Conservation (phyloP, 2,329 filamentous ascomycete genomes). For the Daldinia sp. region DNA sequence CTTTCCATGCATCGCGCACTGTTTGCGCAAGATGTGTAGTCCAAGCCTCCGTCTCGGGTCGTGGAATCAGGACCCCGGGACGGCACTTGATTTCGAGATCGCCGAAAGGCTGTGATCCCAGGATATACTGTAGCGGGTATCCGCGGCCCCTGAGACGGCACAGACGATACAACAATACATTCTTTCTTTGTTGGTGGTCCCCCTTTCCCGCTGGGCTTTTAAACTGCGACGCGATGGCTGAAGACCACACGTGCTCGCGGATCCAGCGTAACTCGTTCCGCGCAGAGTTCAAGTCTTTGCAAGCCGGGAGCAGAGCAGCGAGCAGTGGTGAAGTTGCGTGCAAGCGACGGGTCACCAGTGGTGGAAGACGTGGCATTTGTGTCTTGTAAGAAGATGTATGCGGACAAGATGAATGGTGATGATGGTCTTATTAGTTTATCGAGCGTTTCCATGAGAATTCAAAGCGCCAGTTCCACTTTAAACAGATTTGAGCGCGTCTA, state of each 20-base stretch:
- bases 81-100: constrained; percentile 79
- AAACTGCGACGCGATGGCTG: neutral
- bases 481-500: neutral
- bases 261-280: constrained; percentile 79
- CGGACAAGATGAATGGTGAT: neutral
- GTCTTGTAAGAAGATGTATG: neutral
- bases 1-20: neutral
- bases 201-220: neutral
- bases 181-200: neutral
- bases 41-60: constrained; percentile 78
- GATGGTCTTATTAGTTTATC: too few species aligned
- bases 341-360: constrained; percentile 63
- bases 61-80: constrained; percentile 84
- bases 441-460: neutral
- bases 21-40: constrained; percentile 60
- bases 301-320: constrained; percentile 68
- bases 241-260: constrained; percentile 57
- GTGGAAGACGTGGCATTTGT: constrained; percentile 70
- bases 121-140: constrained; percentile 85
- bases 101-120: constrained; percentile 90
- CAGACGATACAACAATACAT: constrained; percentile 49
- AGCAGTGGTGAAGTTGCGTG: constrained; percentile 63
- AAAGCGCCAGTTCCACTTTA: neutral
- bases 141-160: constrained; percentile 64
- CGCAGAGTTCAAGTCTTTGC: constrained; percentile 69